Conservation (phyloP, 2,329 filamentous ascomycete genomes). For the Fusarium coffeatum region DNA sequence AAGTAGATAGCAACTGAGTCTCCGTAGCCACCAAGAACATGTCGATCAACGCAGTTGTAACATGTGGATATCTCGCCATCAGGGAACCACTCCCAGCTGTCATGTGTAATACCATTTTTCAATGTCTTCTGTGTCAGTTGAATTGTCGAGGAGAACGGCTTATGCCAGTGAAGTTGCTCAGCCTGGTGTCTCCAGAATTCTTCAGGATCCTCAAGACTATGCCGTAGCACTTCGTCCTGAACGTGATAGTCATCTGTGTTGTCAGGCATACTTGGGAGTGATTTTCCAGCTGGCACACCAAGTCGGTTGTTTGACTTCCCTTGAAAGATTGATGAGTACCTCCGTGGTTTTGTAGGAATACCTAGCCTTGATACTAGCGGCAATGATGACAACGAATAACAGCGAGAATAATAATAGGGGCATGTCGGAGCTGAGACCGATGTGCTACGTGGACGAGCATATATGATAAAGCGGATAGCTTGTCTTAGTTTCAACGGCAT, state of each 20-base stretch:
- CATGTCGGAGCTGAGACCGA: conserved; percentile 13
- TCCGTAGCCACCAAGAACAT: conserved; percentile 84
- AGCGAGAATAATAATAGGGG: conserved; percentile 6
- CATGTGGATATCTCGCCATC: conserved; percentile 90
- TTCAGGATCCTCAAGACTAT: conserved; percentile 76
- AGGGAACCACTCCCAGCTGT: conserved; percentile 90
- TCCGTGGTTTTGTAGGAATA: not conserved
- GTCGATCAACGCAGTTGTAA: conserved; percentile 91
- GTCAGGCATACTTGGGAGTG: conserved; percentile 27
- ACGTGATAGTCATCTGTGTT: conserved; percentile 42
- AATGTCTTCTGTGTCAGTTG: conserved; percentile 71
- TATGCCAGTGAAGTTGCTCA: conserved; percentile 82
- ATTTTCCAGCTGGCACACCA: not conserved
- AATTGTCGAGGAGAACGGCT: conserved; percentile 73
- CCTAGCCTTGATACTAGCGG: not conserved
- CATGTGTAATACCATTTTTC: conserved; percentile 70
- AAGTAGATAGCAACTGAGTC: conserved; percentile 81
- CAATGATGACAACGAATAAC: conserved; percentile 1
- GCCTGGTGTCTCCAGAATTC: conserved; percentile 82
- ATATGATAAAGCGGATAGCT: conserved; percentile 17
- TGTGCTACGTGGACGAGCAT: conserved; percentile 12
- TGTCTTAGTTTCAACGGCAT: conserved; percentile 31
- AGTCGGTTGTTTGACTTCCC: not conserved
- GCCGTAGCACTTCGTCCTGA: conserved; percentile 64
- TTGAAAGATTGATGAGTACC: conserved; percentile 7